Base-by-base conservation (phyloP, 2,329 filamentous ascomycete genomes). In the Phyllosticta ampelicida region DNA sequence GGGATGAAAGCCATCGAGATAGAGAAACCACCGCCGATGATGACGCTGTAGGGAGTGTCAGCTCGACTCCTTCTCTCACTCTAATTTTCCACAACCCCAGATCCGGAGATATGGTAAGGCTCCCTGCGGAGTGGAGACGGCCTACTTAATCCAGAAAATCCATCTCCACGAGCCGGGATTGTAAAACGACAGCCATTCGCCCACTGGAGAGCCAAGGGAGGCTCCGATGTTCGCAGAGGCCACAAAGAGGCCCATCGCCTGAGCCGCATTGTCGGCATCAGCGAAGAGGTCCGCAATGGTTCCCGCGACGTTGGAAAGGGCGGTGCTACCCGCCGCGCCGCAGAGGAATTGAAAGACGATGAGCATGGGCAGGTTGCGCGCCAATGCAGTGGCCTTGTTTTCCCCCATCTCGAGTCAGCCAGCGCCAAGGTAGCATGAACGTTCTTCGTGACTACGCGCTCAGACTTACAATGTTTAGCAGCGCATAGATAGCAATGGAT, bases 121-220 rank as follows among this genome's bases (percentile, higher is more conserved):
- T 9, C 5, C 19, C 19, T n/a, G 9, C 20, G 23, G 18, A n/a
- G 23, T 19, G 19, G 26, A 5, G 16, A 18, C 13, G 18, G 26
- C 53, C 55, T 36, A 59, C 57, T 59, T 59, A 48, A 59, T 59
- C 53, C 53, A 59, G 53, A 59, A 59, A 21, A 59, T 59, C 57
- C 57, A 59, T 16, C 57, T 55, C 57, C 57, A 59, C 5, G 53
- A 53, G 30, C 54, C 55, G 9, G 57, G 53, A 21, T 59, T 59
- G n/a, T 49, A 13, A 21, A 59, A 59, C 3, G 53, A 53, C 48
- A 59, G 54, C 57, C 57, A 59, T 21, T 59, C 57, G 53, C 57
- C 57, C 9, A 59, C 57, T 1, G 57, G 57, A 30, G 57, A 59
- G 2, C 57, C 57, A n/a, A 59, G 48, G 20, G 53, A 55, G 53